These are phyloP conservation scores for Rhodotorula graminis DNA, from an alignment of 768 basidiomycete species.

Conservation along the genomic window DNA sequence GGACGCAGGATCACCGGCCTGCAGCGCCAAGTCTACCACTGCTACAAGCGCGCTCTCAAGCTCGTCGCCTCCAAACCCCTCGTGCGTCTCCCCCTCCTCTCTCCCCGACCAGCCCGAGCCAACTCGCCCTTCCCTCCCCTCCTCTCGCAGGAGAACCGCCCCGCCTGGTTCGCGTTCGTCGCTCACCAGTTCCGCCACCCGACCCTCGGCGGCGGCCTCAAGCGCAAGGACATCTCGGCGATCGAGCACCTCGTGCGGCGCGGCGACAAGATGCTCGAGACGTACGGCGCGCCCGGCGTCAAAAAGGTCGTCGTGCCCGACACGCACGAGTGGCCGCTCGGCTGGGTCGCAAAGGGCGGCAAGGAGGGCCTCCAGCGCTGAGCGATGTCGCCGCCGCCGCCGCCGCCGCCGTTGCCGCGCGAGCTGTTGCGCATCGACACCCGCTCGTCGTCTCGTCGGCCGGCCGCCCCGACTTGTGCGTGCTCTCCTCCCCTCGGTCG, in stretches of 20 bases:
- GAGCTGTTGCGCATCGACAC: too few species aligned
- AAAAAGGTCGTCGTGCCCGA: slow-evolving; percentile 26
- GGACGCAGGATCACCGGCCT: slow-evolving; percentile 26
- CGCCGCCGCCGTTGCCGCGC: too few species aligned
- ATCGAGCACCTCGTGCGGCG: slow-evolving; percentile 41
- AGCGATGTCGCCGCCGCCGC: neutral
- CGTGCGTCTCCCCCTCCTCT: slow-evolving; percentile 21
- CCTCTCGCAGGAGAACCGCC: slow-evolving; percentile 29
- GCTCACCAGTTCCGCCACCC: slow-evolving; percentile 40
- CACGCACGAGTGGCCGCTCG: slow-evolving; percentile 20
- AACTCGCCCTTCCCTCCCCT: neutral
- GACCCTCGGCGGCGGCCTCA: slow-evolving; percentile 35
- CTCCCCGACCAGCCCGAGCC: neutral
- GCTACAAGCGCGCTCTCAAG: slow-evolving; percentile 36
- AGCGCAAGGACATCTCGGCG: slow-evolving; percentile 32
- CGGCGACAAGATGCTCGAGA: slow-evolving; percentile 40
- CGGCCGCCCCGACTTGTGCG: too few species aligned
- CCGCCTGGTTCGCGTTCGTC: slow-evolving; percentile 40
- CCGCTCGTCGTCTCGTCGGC: too few species aligned
- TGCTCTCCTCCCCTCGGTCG: too few species aligned
- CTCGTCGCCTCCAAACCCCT: slow-evolving; percentile 39
- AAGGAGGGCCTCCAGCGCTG: slow-evolving; percentile 3
- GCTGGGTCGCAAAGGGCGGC: slow-evolving; percentile 38
- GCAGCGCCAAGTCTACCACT: slow-evolving; percentile 30
- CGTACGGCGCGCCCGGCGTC: slow-evolving; percentile 26